Percentiles rank a stretch among this genome's conserved stretches.
These are phyloP conservation scores for Didymella pinodella DNA, from an alignment of 2,329 filamentous ascomycete genomes.

Conservation along the genomic window DNA sequence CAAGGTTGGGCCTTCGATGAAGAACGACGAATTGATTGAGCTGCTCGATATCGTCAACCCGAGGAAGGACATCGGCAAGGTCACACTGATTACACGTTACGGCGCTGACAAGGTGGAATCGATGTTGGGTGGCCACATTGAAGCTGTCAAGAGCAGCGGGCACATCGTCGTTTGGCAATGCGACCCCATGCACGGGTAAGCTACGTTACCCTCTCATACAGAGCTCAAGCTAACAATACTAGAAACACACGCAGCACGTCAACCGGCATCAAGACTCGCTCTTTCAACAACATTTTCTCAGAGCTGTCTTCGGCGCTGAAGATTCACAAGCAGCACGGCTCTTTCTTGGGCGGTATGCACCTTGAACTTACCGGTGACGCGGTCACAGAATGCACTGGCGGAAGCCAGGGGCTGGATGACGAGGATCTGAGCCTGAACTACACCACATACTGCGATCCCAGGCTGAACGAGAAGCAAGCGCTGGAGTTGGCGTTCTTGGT, in stretches of 20 bases:
- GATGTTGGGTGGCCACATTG: slow-evolving; percentile 84
- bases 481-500: slow-evolving; percentile 93
- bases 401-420: slow-evolving; percentile 84
- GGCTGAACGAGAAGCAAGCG: slow-evolving; percentile 97
- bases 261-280: slow-evolving; percentile 86
- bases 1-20: slow-evolving; percentile 91
- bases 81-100: slow-evolving; percentile 96
- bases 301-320: slow-evolving; percentile 84
- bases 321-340: slow-evolving; percentile 83
- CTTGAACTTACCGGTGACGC: slow-evolving; percentile 94
- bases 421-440: slow-evolving; percentile 91
- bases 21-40: slow-evolving; percentile 74
- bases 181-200: slow-evolving; percentile 92
- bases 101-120: slow-evolving; percentile 78
- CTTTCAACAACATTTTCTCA: slow-evolving; percentile 87
- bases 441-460: slow-evolving; percentile 93
- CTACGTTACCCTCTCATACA: neutral
- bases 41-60: slow-evolving; percentile 90
- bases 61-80: slow-evolving; percentile 80
- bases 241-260: slow-evolving; percentile 71
- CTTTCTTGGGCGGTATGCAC: slow-evolving; percentile 92
- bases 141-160: slow-evolving; percentile 81
- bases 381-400: slow-evolving; percentile 94
- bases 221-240: slow-evolving; percentile 17
- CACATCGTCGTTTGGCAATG: slow-evolving; percentile 93